Conservation (phyloP, 495 filamentous ascomycete species). For the Neurospora sp. region DNA sequence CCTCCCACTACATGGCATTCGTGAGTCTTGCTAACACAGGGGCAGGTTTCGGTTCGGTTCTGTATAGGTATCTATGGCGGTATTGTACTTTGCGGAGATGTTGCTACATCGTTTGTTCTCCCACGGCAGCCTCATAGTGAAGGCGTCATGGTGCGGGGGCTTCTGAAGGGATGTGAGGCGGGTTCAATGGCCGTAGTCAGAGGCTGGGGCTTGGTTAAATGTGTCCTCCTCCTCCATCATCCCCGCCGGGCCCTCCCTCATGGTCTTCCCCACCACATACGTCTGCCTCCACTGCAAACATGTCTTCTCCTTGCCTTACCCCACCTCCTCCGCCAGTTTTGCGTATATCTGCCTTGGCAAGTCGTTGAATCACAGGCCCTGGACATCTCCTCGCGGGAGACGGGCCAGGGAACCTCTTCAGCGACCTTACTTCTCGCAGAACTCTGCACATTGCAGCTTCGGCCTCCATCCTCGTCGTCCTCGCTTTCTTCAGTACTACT, state of each 20-base stretch:
- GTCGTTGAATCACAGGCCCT: not conserved
- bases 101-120: not conserved
- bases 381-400: not conserved
- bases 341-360: not conserved
- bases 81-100: not conserved
- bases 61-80: not conserved
- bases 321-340: not conserved
- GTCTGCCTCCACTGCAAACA: not conserved
- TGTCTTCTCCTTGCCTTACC: not conserved
- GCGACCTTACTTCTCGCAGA: not conserved
- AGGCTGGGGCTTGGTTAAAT: too few species aligned
- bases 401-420: not conserved
- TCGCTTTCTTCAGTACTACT: too few species aligned
- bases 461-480: too few species aligned
- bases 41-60: not conserved
- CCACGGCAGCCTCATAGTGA: not conserved
- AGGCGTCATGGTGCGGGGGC: not conserved
- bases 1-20: not conserved
- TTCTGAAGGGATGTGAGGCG: rapidly evolving
- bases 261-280: not conserved
- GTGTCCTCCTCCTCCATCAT: not conserved
- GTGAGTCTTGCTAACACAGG: not conserved
- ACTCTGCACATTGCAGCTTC: not conserved
- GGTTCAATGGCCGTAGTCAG: not conserved
- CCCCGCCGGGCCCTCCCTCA: not conserved